Percentiles rank a stretch among this genome's conserved stretches.
Conservation (phyloP, 2,329 filamentous ascomycete species). For the Microcera coccophila region DNA sequence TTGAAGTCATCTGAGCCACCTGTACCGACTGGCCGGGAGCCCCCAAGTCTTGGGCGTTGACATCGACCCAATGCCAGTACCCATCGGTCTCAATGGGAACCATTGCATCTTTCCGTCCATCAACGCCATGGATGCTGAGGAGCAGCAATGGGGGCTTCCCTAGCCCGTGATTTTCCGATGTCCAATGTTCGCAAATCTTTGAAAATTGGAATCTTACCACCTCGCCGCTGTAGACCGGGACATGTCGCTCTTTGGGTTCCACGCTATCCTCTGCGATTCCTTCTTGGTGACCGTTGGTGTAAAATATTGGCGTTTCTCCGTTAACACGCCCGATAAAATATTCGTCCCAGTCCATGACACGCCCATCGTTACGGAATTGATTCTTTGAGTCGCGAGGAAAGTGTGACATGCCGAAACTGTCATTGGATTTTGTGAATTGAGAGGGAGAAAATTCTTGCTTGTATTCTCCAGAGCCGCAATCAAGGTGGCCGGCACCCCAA, state of each 20-base stretch:
- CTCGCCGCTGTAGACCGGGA: slow-evolving; percentile 55
- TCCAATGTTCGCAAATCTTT: slow-evolving; percentile 79
- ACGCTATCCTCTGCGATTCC: slow-evolving; percentile 57
- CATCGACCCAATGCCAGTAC: slow-evolving; percentile 77
- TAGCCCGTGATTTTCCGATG: slow-evolving; percentile 61
- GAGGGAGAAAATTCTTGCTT: slow-evolving; percentile 63
- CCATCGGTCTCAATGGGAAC: slow-evolving; percentile 74
- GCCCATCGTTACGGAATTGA: slow-evolving; percentile 73
- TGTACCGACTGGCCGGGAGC: slow-evolving; percentile 64
- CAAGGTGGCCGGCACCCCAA: slow-evolving; percentile 81
- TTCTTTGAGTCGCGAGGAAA: slow-evolving; percentile 66
- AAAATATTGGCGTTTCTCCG: slow-evolving; percentile 47
- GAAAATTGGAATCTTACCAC: slow-evolving; percentile 75
- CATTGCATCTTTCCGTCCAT: slow-evolving; percentile 64
- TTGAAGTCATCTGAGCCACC: slow-evolving; percentile 56
- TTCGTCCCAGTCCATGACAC: slow-evolving; percentile 70
- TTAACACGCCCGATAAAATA: slow-evolving; percentile 64
- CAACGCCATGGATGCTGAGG: slow-evolving; percentile 60
- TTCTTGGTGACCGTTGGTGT: slow-evolving; percentile 43
- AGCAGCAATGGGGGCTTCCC: slow-evolving; percentile 67
- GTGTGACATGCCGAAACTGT: slow-evolving; percentile 76
- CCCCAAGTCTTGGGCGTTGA: slow-evolving; percentile 63
- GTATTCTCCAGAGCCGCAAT: slow-evolving; percentile 53
- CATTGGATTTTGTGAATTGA: slow-evolving; percentile 61
- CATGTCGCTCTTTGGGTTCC: slow-evolving; percentile 47